A percentile compares a stretch with the other conserved stretches of the same genome.
phyloP scores from a whole-genome alignment of 306 rosid genomes.

The Lathyrus aphaca region DNA sequence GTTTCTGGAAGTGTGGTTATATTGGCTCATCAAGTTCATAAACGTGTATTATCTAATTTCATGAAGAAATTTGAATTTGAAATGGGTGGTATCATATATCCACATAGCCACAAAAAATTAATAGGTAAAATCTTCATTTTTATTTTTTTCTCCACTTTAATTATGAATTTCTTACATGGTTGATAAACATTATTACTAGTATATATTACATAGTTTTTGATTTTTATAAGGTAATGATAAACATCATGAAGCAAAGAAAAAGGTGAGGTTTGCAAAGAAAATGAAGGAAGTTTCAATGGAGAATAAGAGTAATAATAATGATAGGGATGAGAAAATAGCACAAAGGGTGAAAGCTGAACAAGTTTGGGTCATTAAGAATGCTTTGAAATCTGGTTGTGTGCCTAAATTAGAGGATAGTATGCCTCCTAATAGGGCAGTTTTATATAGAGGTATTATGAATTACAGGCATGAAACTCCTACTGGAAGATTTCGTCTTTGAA shows the following conservation, averaged over 20 bases:
- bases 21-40: conserved; percentile 71
- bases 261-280: conserved; percentile 68
- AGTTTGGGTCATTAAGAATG: conserved; percentile 8
- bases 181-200: too few relatives aligned
- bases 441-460: conserved; percentile 54
- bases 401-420: conserved; percentile 47
- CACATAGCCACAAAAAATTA: conserved; percentile 23
- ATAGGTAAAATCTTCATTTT: not conserved
- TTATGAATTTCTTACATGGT: not conserved
- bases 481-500: conserved; percentile 38
- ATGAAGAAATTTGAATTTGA: conserved; percentile 68
- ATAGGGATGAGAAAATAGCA: conserved; percentile 30
- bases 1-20: conserved; percentile 76
- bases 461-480: conserved; percentile 29
- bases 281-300: conserved; percentile 47
- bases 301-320: conserved; percentile 39
- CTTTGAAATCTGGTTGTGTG: not conserved
- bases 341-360: conserved; percentile 14
- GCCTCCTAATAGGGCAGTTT: conserved; percentile 67
- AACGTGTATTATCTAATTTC: conserved; percentile 72
- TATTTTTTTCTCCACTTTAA: not conserved
- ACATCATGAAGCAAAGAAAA: conserved; percentile 54
- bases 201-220: not conserved
- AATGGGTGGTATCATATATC: conserved; percentile 37
- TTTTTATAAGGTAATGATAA: conserved; percentile 33